These are phyloP conservation scores for Fimicolochytrium jonesii DNA, from an alignment of 192 early-diverging fungal genomes.

Conservation along the genomic window DNA sequence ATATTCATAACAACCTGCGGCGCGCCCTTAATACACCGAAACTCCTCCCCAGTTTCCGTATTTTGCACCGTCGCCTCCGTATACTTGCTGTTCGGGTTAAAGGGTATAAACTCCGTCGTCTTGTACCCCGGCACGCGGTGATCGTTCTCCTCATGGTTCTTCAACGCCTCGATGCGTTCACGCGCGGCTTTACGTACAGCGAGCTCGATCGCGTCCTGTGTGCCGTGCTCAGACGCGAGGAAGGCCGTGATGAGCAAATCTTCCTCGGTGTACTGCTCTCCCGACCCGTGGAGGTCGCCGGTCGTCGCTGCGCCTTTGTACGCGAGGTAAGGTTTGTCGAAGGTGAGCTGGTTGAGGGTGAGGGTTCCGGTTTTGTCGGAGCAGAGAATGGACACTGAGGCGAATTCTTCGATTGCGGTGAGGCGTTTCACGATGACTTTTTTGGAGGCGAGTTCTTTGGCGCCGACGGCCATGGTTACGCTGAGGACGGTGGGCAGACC, in stretches of 20 bases:
- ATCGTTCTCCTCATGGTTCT: constrained; percentile 63
- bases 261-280: constrained; percentile 49
- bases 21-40: constrained; percentile 91
- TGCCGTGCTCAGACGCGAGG: constrained; percentile 78
- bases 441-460: constrained; percentile 78
- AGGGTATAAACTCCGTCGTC: constrained; percentile 2
- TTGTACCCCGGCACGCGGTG: constrained; percentile 24
- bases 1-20: constrained; percentile 88
- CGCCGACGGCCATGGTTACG: constrained; percentile 93
- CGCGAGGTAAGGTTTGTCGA: constrained; percentile 72
- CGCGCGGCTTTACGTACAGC: constrained; percentile 81
- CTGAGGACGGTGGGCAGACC: constrained; percentile 91
- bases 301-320: constrained; percentile 47
- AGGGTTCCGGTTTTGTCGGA: constrained; percentile 96
- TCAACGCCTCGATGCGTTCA: constrained; percentile 62
- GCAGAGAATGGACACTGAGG: constrained; percentile 85
- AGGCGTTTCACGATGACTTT: constrained; percentile 91
- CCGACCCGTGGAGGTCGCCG: constrained; percentile 61
- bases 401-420: constrained; percentile 90
- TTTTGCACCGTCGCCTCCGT: constrained; percentile 81
- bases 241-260: constrained; percentile 80
- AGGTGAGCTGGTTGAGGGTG: constrained; percentile 83
- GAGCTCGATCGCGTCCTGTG: constrained; percentile 84
- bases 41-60: constrained; percentile 62
- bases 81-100: constrained; percentile 48